A percentile compares a stretch with the other conserved stretches of the same genome.
Evolutionary conservation across 257 asterid species (phyloP).

Genomic region (Petunia axillaris): DNA sequence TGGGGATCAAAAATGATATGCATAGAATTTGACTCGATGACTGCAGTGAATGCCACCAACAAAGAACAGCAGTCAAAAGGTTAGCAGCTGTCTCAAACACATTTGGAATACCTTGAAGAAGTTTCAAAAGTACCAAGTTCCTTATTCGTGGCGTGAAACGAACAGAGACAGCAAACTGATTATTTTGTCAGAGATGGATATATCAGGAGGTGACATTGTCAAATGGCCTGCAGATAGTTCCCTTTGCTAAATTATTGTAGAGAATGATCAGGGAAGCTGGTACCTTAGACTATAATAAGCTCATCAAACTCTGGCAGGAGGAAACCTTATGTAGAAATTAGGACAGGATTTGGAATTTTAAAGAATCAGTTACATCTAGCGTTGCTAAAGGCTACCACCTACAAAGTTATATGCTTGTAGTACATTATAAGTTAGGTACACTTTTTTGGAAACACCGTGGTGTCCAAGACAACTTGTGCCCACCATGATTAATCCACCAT

Average conservation of each 20-base stretch:
- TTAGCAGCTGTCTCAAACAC: constrained; percentile 28
- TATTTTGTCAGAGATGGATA: constrained; percentile 35
- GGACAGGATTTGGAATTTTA: neutral
- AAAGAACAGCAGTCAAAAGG: constrained; percentile 35
- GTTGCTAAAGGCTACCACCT: constrained; percentile 13
- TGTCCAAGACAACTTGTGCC: neutral
- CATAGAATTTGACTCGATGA: constrained; percentile 35
- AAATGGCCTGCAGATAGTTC: constrained; percentile 33
- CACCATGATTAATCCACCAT: neutral
- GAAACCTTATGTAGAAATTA: constrained; percentile 12
- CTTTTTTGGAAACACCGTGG: constrained; percentile 13
- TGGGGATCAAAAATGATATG: constrained; percentile 31
- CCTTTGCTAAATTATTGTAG: constrained; percentile 39
- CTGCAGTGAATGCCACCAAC: constrained; percentile 39
- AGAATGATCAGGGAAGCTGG: constrained; percentile 41
- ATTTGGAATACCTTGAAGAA: constrained; percentile 35
- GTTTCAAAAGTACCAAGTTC: constrained; percentile 32
- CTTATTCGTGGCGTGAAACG: constrained; percentile 41
- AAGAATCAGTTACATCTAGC: neutral
- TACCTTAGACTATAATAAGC: constrained; percentile 32
- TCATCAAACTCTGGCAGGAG: neutral
- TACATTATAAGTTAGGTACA: neutral
- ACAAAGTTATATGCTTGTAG: neutral
- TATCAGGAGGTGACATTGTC: constrained; percentile 37
- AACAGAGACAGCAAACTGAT: constrained; percentile 46